Evolutionary conservation across 352 stramenopile species (phyloP), one percentile per base, ranked within the genome.

Genomic region (Pythium monospermum): DNA sequence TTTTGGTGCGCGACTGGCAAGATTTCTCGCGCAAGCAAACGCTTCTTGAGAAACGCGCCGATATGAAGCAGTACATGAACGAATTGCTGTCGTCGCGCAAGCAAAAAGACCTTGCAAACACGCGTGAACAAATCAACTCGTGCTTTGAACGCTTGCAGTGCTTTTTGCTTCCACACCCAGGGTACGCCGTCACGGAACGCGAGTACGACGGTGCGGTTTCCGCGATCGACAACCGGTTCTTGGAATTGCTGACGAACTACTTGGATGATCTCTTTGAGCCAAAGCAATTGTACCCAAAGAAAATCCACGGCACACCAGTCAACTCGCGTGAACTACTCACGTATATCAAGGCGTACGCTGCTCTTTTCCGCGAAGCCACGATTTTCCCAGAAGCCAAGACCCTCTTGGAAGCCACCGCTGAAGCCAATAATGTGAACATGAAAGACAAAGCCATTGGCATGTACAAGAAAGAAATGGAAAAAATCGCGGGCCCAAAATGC

Each of bases 1-100:
- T 99, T 51, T 70, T 99, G 15, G 95, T 99, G 50, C 90, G 97
- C 25, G 96, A 99, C 76, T 99, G 96, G 95, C 94, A 98, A 66
- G 95, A 98, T 59, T 98, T 98, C 60, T 94, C 77, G n/a, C 71
- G 81, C 32, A 97, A 72, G 65, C 87, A 82, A 77, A 97, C 66
- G 53, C 53, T 96, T 42, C 71, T 82, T 12, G 83, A 95, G 57
- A 95, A 95, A 57, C 76, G 89, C 42, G 74, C 90, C 28, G 86
- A 98, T 71, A 99, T 98, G 94, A 73, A 90, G 43, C 68, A 84
- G 50, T 99, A 99, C 66, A 87, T 98, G 61, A 69, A 88, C 37
- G 81, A 97, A 47, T 69, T 99, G 21, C 77, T 99, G 18, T 81
- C 77, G 19, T 89, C 93, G 36, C 85, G 96, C 23, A 91, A 93